Percentiles rank a stretch among this genome's conserved stretches.
These are phyloP conservation scores for Rhodomyrtus psidioides DNA, from an alignment of 441 rosid genomes.

Conservation along the genomic window DNA sequence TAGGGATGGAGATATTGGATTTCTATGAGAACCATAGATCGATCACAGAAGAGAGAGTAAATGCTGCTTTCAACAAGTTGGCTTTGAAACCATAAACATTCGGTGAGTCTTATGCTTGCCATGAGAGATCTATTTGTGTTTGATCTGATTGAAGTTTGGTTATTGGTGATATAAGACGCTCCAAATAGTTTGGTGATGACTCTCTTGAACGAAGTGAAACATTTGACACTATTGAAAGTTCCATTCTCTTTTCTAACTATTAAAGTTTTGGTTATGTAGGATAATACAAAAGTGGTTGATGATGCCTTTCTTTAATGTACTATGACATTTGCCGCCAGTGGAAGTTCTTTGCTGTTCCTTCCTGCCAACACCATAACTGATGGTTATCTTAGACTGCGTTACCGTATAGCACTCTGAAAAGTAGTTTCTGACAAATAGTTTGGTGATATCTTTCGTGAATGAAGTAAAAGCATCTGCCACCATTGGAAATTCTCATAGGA, in stretches of 20 bases:
- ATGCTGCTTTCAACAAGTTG: slow-evolving; percentile 55
- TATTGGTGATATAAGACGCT: neutral
- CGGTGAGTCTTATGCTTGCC: neutral
- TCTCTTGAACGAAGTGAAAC: neutral
- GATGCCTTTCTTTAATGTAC: neutral
- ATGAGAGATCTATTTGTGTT: neutral
- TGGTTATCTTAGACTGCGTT: neutral
- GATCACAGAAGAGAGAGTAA: slow-evolving; percentile 52
- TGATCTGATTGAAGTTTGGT: neutral
- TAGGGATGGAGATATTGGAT: slow-evolving; percentile 80
- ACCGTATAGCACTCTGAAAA: neutral
- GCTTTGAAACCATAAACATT: slow-evolving; percentile 30
- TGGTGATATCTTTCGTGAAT: neutral
- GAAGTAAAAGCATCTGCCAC: neutral
- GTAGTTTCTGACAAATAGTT: neutral
- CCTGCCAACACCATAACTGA: neutral
- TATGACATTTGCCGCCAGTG: neutral
- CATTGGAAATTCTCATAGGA: neutral
- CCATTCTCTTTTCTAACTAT: neutral
- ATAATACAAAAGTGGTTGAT: neutral
- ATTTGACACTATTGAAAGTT: neutral
- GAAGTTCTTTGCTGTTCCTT: neutral
- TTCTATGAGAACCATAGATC: slow-evolving; percentile 65
- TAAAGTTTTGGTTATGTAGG: neutral
- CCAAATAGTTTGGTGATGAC: neutral